Base-by-base conservation (phyloP, 2,329 filamentous ascomycete species). In the Botrytis fragariae region DNA sequence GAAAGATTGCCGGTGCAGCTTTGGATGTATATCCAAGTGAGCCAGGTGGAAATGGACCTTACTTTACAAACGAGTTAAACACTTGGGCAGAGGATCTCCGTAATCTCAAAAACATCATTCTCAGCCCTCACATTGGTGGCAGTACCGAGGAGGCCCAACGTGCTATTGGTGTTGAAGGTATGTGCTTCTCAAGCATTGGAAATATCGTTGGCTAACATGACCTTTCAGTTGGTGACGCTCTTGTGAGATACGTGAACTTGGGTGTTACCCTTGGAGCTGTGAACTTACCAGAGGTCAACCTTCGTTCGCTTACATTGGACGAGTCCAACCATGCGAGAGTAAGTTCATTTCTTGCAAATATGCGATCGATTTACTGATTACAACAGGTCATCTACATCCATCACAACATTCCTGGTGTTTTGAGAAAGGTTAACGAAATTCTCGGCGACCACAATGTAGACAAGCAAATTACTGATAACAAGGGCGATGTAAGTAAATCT, bases 131-230 rank as follows among this genome's bases (percentile, higher is more conserved):
- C 83, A 98, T 99, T 80, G 96, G 96, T 79, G 96, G 96, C 72
- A 97, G 94, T 83, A 99, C 96, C 0, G 96, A 99, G 84, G 96
- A 99, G 84, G 96, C 96, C 8, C 96, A 99, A 85, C 91, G 93
- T 74, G 95, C 96, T 25, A 99, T 99, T 81, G 96, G 96, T 78
- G 88, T 97, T 61, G 96, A 99, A 86, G 88, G 88, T 88, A 83
- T 37, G 59, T 37, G 39, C 29, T 62, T 60, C 57, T 45, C 62
- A 14, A 39, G 63, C 59, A 25, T 51, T 12, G 25, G n/a, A 35
- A 61, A 18, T n/a, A 29, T 29, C 68, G 16, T 25, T 57, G 74
- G 68, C 74, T 67, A 29, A 69, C 22, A 22, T 62, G 12, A 22
- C 42, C 57, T 25, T n/a, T 62, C 74, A 90, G 96, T 99, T 74